Conservation (phyloP, 345 rosid genomes). For the Linum trigynum region DNA sequence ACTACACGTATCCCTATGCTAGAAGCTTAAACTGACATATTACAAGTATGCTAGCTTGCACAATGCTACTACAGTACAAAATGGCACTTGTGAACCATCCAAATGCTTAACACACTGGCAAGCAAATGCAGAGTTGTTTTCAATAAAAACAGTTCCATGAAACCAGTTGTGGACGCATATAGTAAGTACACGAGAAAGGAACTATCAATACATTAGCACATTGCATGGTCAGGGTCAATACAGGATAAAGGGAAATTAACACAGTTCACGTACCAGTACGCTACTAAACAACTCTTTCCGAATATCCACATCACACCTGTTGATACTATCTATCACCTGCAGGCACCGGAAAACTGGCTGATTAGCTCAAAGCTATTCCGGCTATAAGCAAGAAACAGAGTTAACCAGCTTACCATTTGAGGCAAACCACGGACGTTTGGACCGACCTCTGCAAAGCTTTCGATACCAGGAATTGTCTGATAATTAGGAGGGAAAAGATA, state of each 20-base stretch:
- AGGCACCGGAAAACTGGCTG: conserved; percentile 8
- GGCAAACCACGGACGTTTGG: conserved; percentile 74
- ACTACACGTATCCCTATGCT: too few species aligned
- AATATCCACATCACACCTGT: conserved; percentile 86
- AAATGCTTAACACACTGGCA: too few species aligned
- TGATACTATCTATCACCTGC: conserved; percentile 93
- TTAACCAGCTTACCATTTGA: conserved; percentile 58
- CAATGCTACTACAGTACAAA: too few species aligned
- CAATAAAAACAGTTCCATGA: neutral
- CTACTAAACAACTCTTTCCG: conserved; percentile 91
- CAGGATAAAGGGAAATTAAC: neutral
- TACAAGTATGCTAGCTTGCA: too few species aligned
- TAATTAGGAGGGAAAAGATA: conserved; percentile 6
- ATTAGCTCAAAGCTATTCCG: neutral
- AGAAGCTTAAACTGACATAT: too few species aligned
- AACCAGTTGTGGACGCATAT: neutral
- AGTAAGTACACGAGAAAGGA: neutral
- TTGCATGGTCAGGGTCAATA: too few species aligned
- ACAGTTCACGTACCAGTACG: conserved; percentile 53
- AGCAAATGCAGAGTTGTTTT: neutral
- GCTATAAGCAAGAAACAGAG: neutral
- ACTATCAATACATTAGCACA: neutral
- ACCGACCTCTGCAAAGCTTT: conserved; percentile 47
- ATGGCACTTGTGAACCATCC: too few species aligned
- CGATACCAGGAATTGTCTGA: conserved; percentile 94